Evolutionary conservation across 441 rosid genomes (phyloP).

Genomic region (Adansonia grandidieri): DNA sequence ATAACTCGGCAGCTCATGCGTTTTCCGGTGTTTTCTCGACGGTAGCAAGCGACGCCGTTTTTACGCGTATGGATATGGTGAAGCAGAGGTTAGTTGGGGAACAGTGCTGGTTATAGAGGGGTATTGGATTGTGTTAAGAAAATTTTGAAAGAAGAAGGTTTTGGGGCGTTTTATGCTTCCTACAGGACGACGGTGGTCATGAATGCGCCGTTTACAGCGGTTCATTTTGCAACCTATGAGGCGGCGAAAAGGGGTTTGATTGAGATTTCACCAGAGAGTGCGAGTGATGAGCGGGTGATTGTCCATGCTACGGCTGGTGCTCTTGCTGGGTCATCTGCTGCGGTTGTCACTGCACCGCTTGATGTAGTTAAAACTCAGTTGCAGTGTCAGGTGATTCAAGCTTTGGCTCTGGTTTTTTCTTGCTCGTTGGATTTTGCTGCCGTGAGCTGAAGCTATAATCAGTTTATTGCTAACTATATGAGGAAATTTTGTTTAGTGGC

Average conservation of each 20-base stretch:
- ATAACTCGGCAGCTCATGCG: conserved; percentile 76
- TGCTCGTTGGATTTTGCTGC: conserved; percentile 2
- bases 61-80: conserved; percentile 95
- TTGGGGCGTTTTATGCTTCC: conserved; percentile 85
- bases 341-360: conserved; percentile 79
- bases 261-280: conserved; percentile 69
- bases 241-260: conserved; percentile 69
- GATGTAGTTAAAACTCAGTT: conserved; percentile 92
- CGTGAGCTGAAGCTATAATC: background rate
- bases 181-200: conserved; percentile 82
- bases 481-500: conserved; percentile 13
- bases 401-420: background rate
- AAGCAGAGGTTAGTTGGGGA: conserved; percentile 85
- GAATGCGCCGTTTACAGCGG: conserved; percentile 94
- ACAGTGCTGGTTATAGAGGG: conserved; percentile 56
- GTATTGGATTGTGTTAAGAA: conserved; percentile 71
- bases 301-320: conserved; percentile 96
- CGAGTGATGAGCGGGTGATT: conserved; percentile 64
- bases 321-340: conserved; percentile 79
- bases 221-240: conserved; percentile 83
- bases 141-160: conserved; percentile 73
- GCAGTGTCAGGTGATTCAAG: conserved; percentile 81
- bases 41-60: conserved; percentile 79
- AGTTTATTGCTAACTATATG: conserved; percentile 5
- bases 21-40: conserved; percentile 81